Base-by-base conservation (phyloP, 108 stramenopile species). In the Ochromonas danica region DNA sequence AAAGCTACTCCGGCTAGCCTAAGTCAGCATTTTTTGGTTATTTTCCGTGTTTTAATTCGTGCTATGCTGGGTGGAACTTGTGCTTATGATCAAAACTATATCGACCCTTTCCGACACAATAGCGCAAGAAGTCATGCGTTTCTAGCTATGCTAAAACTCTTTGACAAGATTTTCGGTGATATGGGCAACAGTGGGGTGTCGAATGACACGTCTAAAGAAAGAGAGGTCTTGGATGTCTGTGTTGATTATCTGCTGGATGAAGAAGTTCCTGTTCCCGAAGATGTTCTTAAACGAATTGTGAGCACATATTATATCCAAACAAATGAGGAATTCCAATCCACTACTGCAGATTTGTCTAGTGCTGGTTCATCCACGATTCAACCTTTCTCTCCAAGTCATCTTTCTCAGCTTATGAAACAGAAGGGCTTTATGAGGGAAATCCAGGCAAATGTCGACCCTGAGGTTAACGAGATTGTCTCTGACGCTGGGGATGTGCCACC, bases 181-280 rank as follows among this genome's bases (percentile, higher is more conserved):
- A 3, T 10, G 40, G 31, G 28, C 17, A 27, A 3, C 30, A 39
- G 10, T 6, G 6, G 10, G 3, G 72, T 31, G 51, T 10, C 43
- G 10, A 51, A 51, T 22, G 72, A 75, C 40, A 27, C 36, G 40
- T 41, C 25, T 6, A 14, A 33, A 10, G 10, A 17, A 6, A 67
- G 25, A 6, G 72, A 75, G 3, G 14, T 75, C 51, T 75, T 75
- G 25, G 27, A 60, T 45, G 14, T 33, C 28, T 75, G 6, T 33
- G 72, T 75, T 38, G 72, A 75, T 28, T 75, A 42, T 25, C 40
- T 75, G 31, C 31, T 75, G 3, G 72, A 75, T 33, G 72, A 75
- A 60, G 72, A 75, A 60, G 40, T 75, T 10, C 51, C 45, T 10
- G 22, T 70, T 40, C 14, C 10, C 22, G 51, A 10, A 10, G 51